Evolutionary conservation across 495 filamentous ascomycete species (phyloP), one percentile per base, ranked within the genome.

Genomic region (Neurospora sp.): DNA sequence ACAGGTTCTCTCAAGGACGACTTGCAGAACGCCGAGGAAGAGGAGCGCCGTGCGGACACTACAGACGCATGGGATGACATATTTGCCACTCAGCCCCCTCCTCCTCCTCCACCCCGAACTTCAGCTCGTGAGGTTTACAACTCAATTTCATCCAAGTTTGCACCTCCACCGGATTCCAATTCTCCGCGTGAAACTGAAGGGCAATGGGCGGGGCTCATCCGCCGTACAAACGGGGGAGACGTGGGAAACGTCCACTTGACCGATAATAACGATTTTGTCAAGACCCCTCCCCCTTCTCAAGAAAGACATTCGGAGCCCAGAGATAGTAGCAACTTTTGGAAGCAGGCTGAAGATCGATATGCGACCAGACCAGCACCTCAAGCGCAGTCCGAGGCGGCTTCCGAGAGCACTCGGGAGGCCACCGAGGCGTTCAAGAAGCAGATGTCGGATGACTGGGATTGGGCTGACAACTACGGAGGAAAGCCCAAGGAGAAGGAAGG

Each of bases 381-480:
- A 23, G 46, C 5, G 6, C 54, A 62, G 20, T 16, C 54, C 23
- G 54, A 23, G 23, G 54, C 12, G 27, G 20, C 54, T 62, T 62
- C 54, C 23, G 54, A 62, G 54, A 3, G 54, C 20, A 31, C 20
- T 62, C 54, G 12, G 23, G 23, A 62, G 23, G 54, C 54, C 23
- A 62, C 54, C 23, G 54, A 62, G 23, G 54, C 54, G 54, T 62
- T 62, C 54, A 62, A 62, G 54, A 62, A 62, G 54, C 54, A 62
- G 12, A 62, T 62, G 54, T 62, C 54, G 14, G 54, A 62, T 62
- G 54, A 27, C 5, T 77, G 76, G 76, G 74, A 44, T 20, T 77
- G 74, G 76, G 69, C 74, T 8, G 72, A 75, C 31, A 18, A 74
- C 35, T 31, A 27, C 27, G 41, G 71, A 39, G 54, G 71, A 69